These are phyloP conservation scores for Pisolithus marmoratus DNA, from an alignment of 768 basidiomycete species.

Conservation along the genomic window DNA sequence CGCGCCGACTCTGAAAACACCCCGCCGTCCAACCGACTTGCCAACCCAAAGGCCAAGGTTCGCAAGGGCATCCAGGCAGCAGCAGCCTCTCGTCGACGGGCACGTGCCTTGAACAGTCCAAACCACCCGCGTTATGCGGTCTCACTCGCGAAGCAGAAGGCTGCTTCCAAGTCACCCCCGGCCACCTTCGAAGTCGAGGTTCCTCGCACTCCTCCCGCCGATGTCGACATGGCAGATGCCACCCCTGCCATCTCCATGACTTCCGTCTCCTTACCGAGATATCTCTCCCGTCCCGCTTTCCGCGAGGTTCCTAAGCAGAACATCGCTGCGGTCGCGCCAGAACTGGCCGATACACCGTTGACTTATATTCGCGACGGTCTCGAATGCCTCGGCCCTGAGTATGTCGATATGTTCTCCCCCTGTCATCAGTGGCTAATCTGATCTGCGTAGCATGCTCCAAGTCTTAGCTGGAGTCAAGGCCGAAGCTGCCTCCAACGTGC, in stretches of 20 bases:
- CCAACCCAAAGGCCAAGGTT: conserved; percentile 11
- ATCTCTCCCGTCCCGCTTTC: conserved; percentile 17
- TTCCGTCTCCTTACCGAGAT: conserved; percentile 17
- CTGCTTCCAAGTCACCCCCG: conserved; percentile 3
- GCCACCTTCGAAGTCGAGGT: conserved; percentile 26
- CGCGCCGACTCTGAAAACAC: conserved; percentile 28
- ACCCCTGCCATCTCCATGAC: conserved; percentile 6
- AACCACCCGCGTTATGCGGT: conserved; percentile 29
- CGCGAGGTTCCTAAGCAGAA: conserved; percentile 7
- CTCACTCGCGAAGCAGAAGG: conserved; percentile 36
- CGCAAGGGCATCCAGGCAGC: conserved; percentile 25
- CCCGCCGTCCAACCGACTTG: conserved; percentile 16
- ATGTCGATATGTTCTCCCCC: background rate
- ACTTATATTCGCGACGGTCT: conserved; percentile 25
- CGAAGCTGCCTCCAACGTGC: conserved; percentile 11
- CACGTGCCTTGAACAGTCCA: conserved; percentile 24
- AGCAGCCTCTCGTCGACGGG: conserved; percentile 36
- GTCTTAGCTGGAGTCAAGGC: conserved; percentile 26
- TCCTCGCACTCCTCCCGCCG: conserved; percentile 9
- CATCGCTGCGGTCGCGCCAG: conserved; percentile 20
- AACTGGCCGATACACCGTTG: conserved; percentile 18
- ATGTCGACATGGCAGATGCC: conserved; percentile 2
- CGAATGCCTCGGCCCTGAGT: conserved; percentile 23
- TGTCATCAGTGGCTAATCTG: conserved; percentile 4
- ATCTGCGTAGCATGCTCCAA: conserved; percentile 21